Evolutionary conservation across 1,284 basidiomycete species (phyloP), one percentile per base, ranked within the genome.

Genomic region (Leccinum angustisporum): DNA sequence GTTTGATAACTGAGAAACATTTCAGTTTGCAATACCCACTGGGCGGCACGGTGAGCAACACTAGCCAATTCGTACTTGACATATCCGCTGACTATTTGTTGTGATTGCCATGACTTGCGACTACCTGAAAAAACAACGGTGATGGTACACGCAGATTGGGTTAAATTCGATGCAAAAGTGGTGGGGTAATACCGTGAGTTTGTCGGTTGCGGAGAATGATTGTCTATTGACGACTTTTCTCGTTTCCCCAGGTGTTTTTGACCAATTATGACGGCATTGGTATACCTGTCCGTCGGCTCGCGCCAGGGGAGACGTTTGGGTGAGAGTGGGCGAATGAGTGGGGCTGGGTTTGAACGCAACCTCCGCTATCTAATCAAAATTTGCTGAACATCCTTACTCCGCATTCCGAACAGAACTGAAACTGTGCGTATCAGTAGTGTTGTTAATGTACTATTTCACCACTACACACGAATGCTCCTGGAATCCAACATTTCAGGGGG

Each of bases 151-250:
- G 8, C 10, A 56, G 74, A 84, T 86, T 57, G 83, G 85, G 2
- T 33, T 60, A 13, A 62, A 70, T 38, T 80, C 70, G 25, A 72
- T 86, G 56, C 70, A 72, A 21, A 67, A 59, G 0, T 86, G 85
- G 85, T 85, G n/a, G 83, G 84, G 83, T 7, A 86, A 84, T 65
- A 80, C 74, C 7, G 75, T 73, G 48, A 54, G 67, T 68, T 21
- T 14, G 21, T 31, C 30, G n/a, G 10, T 33, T 8, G n/a, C 1
- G 16, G 30, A 7, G 16, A 18, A 53, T 7, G 50, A 53, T 18
- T 5, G n/a, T 10, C n/a, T n/a, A n/a, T 43, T 60, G 3, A 64
- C 16, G 11, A 18, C 5, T 46, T 46, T 31, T 38, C 18, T 1
- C 2, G 34, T 31, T 34, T 38, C 18, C 1, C 2, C 31, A 67